These are phyloP conservation scores for Auricularia sp. DNA, from an alignment of 768 basidiomycete genomes.

Conservation along the genomic window DNA sequence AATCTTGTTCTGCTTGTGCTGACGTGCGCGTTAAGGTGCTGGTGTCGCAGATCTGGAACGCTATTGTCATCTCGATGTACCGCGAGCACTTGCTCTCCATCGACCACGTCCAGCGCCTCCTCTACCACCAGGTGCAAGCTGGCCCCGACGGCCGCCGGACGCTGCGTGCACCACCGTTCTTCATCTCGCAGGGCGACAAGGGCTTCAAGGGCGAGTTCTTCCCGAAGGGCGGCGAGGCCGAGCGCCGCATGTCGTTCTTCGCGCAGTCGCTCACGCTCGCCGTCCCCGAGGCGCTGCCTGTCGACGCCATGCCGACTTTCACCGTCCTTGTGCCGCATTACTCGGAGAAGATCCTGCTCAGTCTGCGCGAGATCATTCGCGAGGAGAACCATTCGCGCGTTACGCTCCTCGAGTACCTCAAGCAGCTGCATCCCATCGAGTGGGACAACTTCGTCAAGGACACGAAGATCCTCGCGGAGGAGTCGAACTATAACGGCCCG, in stretches of 20 bases:
- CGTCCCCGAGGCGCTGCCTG: slow-evolving; percentile 85
- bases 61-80: slow-evolving; percentile 99
- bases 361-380: slow-evolving; percentile 94
- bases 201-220: slow-evolving; percentile 83
- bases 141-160: slow-evolving; percentile 79
- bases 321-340: slow-evolving; percentile 98
- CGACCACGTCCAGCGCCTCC: slow-evolving; percentile 94
- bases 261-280: slow-evolving; percentile 95
- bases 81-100: slow-evolving; percentile 97
- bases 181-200: slow-evolving; percentile 90
- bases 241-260: slow-evolving; percentile 97
- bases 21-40: slow-evolving; percentile 49
- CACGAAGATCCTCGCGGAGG: slow-evolving; percentile 96
- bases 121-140: slow-evolving; percentile 92
- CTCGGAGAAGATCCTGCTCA: slow-evolving; percentile 96
- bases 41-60: slow-evolving; percentile 99
- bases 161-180: slow-evolving; percentile 92
- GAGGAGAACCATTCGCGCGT: slow-evolving; percentile 97
- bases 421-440: slow-evolving; percentile 94
- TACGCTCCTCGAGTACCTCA: slow-evolving; percentile 93
- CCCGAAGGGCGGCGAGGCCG: slow-evolving; percentile 89
- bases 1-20: background rate
- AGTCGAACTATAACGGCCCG: slow-evolving; percentile 73
- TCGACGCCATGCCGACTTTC: slow-evolving; percentile 99
- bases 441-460: slow-evolving; percentile 99